Percentiles rank a stretch among this genome's conserved stretches.
phyloP scores from a whole-genome alignment of 345 rosid species.

The Laguncularia racemosa region DNA sequence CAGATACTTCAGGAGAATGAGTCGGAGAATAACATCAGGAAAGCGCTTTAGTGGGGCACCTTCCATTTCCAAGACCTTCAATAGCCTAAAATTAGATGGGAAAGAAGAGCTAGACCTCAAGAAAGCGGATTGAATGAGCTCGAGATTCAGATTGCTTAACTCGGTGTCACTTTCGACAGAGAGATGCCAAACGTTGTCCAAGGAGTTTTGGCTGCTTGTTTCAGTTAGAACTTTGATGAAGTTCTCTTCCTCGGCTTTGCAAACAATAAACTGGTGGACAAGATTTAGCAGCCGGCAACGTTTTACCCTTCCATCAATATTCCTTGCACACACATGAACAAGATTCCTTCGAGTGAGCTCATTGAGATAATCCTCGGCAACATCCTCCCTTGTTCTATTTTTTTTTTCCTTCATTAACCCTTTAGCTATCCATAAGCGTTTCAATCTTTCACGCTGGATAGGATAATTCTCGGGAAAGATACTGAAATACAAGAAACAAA shows the following conservation, averaged over 20 bases:
- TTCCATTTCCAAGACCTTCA: background rate
- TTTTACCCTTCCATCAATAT: background rate
- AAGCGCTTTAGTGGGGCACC: background rate
- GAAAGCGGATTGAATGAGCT: background rate
- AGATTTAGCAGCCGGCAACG: slow-evolving; percentile 5
- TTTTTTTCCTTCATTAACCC: background rate
- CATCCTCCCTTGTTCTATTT: background rate
- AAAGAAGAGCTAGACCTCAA: background rate
- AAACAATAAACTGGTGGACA: background rate
- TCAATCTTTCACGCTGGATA: too few relatives aligned
- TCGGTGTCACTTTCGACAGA: background rate
- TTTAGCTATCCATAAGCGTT: slow-evolving; percentile 9
- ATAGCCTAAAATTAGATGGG: background rate
- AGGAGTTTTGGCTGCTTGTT: background rate
- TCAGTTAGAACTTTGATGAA: background rate
- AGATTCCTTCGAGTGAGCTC: slow-evolving; percentile 7
- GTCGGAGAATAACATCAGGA: background rate
- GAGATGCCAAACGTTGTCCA: background rate
- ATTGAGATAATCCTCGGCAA: slow-evolving; percentile 6
- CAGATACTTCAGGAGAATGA: background rate
- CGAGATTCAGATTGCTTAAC: background rate
- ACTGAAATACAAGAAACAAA: slow-evolving; percentile 14
- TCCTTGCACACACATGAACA: background rate
- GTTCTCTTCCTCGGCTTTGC: background rate
- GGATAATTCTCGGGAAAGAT: slow-evolving; percentile 7